These are phyloP conservation scores for Microsporum audouinii DNA, from an alignment of 2,329 filamentous ascomycete genomes.

Conservation along the genomic window DNA sequence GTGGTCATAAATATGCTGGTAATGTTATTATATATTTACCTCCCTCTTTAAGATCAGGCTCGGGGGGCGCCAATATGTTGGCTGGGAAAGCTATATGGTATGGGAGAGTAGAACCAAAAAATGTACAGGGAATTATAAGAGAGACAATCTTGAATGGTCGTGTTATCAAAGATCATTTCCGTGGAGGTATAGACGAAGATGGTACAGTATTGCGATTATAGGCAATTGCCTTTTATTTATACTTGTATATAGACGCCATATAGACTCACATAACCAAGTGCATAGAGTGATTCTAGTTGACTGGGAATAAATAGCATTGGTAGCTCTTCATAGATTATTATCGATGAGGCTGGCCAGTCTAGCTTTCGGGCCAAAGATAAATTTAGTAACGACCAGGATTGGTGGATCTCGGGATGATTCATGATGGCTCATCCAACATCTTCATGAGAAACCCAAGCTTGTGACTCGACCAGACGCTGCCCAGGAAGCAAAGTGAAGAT, in stretches of 20 bases:
- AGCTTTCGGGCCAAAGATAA: background rate
- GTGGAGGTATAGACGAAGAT: constrained; percentile 71
- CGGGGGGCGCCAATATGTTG: constrained; percentile 15
- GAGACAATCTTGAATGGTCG: constrained; percentile 82
- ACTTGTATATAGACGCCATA: too few species aligned
- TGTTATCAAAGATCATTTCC: constrained; percentile 68
- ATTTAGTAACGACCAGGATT: background rate
- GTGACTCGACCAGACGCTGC: background rate
- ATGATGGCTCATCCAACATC: background rate
- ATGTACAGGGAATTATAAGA: constrained; percentile 78
- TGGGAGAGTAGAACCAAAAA: constrained; percentile 66
- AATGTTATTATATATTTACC: constrained; percentile 77
- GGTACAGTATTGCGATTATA: constrained; percentile 57
- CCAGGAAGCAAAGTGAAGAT: background rate
- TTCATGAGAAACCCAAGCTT: background rate
- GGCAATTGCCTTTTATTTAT: background rate
- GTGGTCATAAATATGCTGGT: constrained; percentile 88
- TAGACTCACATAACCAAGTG: too few species aligned
- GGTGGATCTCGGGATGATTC: background rate
- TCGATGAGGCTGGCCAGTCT: background rate
- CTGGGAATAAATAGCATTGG: too few species aligned
- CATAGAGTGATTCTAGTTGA: too few species aligned
- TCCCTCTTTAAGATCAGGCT: constrained; percentile 19
- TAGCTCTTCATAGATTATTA: too few species aligned
- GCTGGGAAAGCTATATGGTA: constrained; percentile 60